Evolutionary conservation across 371 early-diverging fungal species (phyloP), one percentile per base, ranked within the genome.

Genomic region (Nematocida sp.): DNA sequence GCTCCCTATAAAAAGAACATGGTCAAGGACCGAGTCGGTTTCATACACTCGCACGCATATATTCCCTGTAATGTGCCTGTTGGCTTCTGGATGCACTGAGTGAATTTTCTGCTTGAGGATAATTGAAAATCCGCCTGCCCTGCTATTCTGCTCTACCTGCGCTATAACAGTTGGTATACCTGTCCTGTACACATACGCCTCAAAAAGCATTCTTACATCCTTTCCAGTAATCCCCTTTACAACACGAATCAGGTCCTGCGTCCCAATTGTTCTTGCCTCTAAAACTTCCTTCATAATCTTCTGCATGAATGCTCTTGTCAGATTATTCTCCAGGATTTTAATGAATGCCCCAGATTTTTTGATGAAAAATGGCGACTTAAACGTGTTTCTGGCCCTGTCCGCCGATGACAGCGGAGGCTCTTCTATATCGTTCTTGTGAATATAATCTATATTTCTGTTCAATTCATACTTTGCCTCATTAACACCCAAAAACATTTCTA

Each of bases 161-260:
- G 80, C 56, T 56, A 62, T 74, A 55, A 87, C 60, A 40, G 70
- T 83, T 20, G 86, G 73, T 5, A 84, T 67, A 4, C 87, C 87
- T 44, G 85, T 69, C 27, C 61, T 78, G 70, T 82, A 85, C 7
- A 88, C 84, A 74, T 85, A 87, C 56, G 83, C 62, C 27, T 88
- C 86, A 76, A 88, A 86, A 33, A 88, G 83, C 15, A 5, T 11
- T 45, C 69, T 52, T 45, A 87, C 52, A 55, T 88, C 88, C 72
- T 87, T 86, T 18, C 87, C 88, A 23, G 87, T 86, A n/a, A 85
- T 80, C 60, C 84, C 86, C 42, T 85, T 86, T 13, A 87, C 69
- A 23, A 86, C 67, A 44, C 82, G 72, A 1, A 87, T 72, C 52
- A 88, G 84, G 20, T 82, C 83, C 13, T 76, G 52, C 20, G 85